Evolutionary conservation across 495 filamentous ascomycete species (phyloP).

Genomic region (Trichoderma orchidacearum): DNA sequence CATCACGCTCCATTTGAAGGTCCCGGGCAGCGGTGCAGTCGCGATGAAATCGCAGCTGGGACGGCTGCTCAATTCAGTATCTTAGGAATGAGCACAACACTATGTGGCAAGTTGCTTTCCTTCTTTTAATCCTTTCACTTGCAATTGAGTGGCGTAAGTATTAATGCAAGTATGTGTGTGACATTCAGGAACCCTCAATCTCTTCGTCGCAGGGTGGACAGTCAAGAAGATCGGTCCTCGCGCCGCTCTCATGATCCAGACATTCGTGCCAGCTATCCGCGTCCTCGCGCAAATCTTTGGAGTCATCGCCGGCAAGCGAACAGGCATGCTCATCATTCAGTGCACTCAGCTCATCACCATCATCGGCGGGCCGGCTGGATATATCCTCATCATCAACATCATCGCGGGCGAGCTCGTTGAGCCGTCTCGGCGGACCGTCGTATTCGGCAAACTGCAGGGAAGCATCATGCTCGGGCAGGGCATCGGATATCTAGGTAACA

Average conservation of each 20-base stretch:
- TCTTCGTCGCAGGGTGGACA: conserved; percentile 43
- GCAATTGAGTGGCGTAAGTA: not conserved
- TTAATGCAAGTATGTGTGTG: not conserved
- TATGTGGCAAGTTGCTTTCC: conserved; percentile 15
- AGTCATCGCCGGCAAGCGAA: conserved; percentile 30
- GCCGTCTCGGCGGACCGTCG: conserved; percentile 33
- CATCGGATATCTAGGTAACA: conserved; percentile 33
- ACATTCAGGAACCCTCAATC: conserved; percentile 33
- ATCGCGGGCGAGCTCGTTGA: conserved; percentile 35
- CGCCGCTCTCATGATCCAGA: conserved; percentile 34
- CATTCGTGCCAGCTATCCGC: conserved; percentile 35
- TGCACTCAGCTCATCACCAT: conserved; percentile 41
- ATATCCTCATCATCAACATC: conserved; percentile 38
- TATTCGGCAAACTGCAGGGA: conserved; percentile 39
- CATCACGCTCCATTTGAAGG: conserved; percentile 22
- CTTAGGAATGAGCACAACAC: conserved; percentile 33
- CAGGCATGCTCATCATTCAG: conserved; percentile 43
- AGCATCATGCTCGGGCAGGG: conserved; percentile 41
- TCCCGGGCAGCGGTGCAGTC: conserved; percentile 27
- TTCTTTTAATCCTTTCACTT: not conserved
- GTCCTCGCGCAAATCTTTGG: conserved; percentile 40
- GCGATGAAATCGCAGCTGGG: conserved; percentile 36
- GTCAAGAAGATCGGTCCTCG: conserved; percentile 42
- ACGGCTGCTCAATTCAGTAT: conserved; percentile 39
- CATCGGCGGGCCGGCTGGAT: conserved; percentile 41